phyloP scores from a whole-genome alignment of 139 green algal species.

The Closterium sp. region DNA sequence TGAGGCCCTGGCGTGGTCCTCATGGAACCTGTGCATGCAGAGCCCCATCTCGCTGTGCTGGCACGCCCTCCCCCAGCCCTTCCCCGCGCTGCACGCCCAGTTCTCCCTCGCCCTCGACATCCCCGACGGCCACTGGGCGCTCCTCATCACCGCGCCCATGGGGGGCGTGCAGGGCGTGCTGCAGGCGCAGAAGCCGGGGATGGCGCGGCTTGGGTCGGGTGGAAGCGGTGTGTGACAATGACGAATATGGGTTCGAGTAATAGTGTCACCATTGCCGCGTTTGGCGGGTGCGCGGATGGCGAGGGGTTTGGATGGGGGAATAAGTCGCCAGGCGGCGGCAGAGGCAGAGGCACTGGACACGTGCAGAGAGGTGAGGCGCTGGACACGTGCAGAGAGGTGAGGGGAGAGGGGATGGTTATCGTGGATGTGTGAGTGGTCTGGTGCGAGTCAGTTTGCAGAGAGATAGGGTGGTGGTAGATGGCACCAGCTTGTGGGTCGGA shows the following conservation, averaged over 20 bases:
- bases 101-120: background rate
- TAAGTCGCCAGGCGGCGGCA: background rate
- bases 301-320: background rate
- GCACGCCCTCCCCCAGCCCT: background rate
- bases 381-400: no score
- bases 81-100: background rate
- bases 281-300: background rate
- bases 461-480: background rate
- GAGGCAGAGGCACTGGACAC: background rate
- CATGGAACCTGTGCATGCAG: constrained; percentile 40
- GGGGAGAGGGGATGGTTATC: background rate
- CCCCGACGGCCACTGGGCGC: constrained; percentile 12
- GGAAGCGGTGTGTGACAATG: background rate
- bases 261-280: background rate
- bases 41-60: constrained; percentile 18
- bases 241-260: background rate
- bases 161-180: background rate
- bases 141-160: background rate
- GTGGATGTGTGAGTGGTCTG: background rate
- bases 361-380: background rate
- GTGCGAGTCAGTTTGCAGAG: background rate
- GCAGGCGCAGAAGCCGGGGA: background rate
- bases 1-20: background rate
- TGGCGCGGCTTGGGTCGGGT: background rate
- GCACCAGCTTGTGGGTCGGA: background rate